phyloP scores from a whole-genome alignment of 768 basidiomycete species.

The Boletus rubropictus region DNA sequence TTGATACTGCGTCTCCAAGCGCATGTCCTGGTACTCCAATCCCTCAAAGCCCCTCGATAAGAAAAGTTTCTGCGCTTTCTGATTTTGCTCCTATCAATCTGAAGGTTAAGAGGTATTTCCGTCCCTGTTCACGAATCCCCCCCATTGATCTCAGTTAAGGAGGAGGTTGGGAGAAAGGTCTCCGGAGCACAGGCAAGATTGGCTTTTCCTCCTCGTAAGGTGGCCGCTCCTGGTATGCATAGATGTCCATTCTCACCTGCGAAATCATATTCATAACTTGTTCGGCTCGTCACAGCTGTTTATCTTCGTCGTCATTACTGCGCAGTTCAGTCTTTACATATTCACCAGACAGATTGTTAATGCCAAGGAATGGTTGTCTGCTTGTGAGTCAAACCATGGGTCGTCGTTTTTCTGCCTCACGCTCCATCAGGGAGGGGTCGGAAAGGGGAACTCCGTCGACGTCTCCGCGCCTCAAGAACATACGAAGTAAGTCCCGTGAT shows the following conservation, averaged over 20 bases:
- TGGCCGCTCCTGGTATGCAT: conserved; percentile 78
- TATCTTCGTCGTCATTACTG: conserved; percentile 77
- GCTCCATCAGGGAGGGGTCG: conserved; percentile 66
- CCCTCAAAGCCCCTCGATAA: conserved; percentile 44
- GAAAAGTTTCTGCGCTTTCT: conserved; percentile 76
- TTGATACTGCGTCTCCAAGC: conserved; percentile 20
- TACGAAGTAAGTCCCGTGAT: conserved; percentile 52
- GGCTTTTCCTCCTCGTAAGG: conserved; percentile 69
- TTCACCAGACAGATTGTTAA: conserved; percentile 89
- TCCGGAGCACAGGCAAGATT: conserved; percentile 54
- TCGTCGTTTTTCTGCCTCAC: not conserved
- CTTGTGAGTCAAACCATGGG: conserved; percentile 51
- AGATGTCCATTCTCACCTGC: not conserved
- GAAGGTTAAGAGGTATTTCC: conserved; percentile 61
- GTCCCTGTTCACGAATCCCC: not conserved
- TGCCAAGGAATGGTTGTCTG: conserved; percentile 86
- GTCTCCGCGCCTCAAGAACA: conserved; percentile 64
- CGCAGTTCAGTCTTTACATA: conserved; percentile 84
- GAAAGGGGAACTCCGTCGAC: conserved; percentile 71
- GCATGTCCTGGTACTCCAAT: conserved; percentile 19
- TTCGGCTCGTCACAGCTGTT: conserved; percentile 47
- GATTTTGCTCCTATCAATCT: conserved; percentile 91
- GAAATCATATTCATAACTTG: conserved; percentile 4
- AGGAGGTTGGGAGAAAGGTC: conserved; percentile 33
- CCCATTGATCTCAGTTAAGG: conserved; percentile 19